phyloP scores from a whole-genome alignment of 1,139 yeast species.

The Protomyces arabidopsidicola region DNA sequence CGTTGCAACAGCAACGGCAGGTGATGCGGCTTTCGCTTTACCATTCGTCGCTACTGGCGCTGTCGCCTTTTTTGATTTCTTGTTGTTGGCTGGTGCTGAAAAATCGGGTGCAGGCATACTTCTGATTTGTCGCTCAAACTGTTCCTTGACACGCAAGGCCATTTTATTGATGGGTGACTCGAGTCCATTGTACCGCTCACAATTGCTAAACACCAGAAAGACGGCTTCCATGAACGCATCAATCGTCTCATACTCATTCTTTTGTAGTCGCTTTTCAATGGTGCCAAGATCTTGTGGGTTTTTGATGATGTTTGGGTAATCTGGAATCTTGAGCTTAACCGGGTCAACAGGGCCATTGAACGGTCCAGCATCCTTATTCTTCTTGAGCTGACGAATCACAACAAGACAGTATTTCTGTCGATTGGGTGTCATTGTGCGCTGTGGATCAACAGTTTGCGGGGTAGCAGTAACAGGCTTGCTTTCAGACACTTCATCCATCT shows the following conservation, averaged over 20 bases:
- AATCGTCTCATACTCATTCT: conserved; percentile 66
- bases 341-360: conserved; percentile 86
- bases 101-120: conserved; percentile 70
- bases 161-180: conserved; percentile 78
- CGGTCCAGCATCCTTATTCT: conserved; percentile 89
- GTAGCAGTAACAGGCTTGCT: not conserved
- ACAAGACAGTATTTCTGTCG: conserved; percentile 32
- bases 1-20: not conserved
- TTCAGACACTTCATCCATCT: not conserved
- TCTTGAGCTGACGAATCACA: conserved; percentile 60
- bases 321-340: conserved; percentile 81
- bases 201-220: conserved; percentile 76
- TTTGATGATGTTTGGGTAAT: conserved; percentile 74
- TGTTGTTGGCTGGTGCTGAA: conserved; percentile 26
- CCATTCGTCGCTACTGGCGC: not conserved
- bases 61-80: conserved; percentile 35
- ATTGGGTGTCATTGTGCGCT: conserved; percentile 21
- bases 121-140: conserved; percentile 87
- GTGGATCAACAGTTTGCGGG: conserved; percentile 8
- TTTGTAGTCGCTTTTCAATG: conserved; percentile 70
- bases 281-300: conserved; percentile 94
- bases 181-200: conserved; percentile 78
- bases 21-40: not conserved
- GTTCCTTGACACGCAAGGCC: conserved; percentile 85
- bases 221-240: conserved; percentile 72